Evolutionary conservation across 805 yeast genomes (phyloP), one percentile per base, ranked within the genome.

Genomic region (Saccharomycopsis guyanensis): DNA sequence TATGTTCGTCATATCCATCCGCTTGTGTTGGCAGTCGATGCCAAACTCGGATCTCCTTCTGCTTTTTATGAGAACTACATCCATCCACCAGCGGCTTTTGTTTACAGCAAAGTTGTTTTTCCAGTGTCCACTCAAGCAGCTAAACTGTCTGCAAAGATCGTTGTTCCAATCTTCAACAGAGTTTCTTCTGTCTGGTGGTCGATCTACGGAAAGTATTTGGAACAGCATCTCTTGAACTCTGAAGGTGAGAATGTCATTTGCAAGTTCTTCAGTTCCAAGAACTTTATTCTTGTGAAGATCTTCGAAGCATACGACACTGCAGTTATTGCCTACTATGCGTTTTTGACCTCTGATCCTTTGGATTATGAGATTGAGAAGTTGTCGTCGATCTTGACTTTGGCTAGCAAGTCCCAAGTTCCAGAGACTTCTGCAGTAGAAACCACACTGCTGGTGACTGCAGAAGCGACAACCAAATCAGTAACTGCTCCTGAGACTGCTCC

Each of bases 351-450:
- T 25, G 53, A 50, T 38, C 52, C 53, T 3, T 23, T 50, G 15
- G 53, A 50, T 45, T 46, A 33, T 10, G 53, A 50, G 33, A 45
- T 50, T 31, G 47, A 25, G 20, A 43, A 46, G 39, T 38, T 50
- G 22, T 41, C 43, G 8, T 22, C 46, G n/a, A 42, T 47, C 18
- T 35, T 50, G 36, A 39, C 43, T n/a, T 31, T 40, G 27, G 47
- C 44, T 36, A 43, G 43, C 20, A 27, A 18, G 13, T 7, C 18
- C 10, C 32, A 18, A 10, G 36, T n/a, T n/a, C 12, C 12, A 16
- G 42, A 18, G 25, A 39, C 42, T 24, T 22, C 31, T 22, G 42
- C 18, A 4, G 27, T 24, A 15, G 33, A 15, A 3, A 12, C 15
- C 4, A 15, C 22, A 37, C 25, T 37, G 25, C 13, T 27, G 7